phyloP scores from a whole-genome alignment of 345 rosid species.

The Gossypium australe region DNA sequence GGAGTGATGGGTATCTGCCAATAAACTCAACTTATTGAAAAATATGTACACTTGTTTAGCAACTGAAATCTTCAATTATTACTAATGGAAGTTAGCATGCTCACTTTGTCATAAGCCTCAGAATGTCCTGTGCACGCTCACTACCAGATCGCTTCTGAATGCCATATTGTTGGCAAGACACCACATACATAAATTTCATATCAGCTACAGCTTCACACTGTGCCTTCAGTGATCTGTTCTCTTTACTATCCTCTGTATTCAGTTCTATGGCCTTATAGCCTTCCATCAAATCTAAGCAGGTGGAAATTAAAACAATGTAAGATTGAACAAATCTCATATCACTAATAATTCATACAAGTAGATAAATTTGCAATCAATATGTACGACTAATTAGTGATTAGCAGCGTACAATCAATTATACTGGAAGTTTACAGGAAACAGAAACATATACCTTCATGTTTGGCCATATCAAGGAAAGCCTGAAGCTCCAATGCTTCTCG shows the following conservation, averaged over 20 bases:
- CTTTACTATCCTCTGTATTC: conserved; percentile 62
- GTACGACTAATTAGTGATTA: neutral
- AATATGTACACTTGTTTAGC: conserved; percentile 2
- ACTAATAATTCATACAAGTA: neutral
- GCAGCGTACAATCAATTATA: neutral
- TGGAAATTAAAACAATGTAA: conserved; percentile 19
- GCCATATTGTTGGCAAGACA: conserved; percentile 96
- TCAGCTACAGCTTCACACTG: conserved; percentile 98
- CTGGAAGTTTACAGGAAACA: conserved; percentile 3
- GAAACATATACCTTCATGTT: conserved; percentile 67
- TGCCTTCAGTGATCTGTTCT: conserved; percentile 75
- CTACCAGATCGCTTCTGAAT: conserved; percentile 82
- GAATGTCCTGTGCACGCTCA: conserved; percentile 78
- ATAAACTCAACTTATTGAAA: neutral
- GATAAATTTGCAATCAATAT: neutral
- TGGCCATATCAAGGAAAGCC: conserved; percentile 99
- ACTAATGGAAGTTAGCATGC: conserved; percentile 10
- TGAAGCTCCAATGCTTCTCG: conserved; percentile 98
- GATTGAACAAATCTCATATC: conserved; percentile 11
- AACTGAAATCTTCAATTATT: conserved; percentile 1
- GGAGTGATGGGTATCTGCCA: conserved; percentile 93
- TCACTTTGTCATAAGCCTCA: conserved; percentile 87
- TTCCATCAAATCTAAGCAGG: conserved; percentile 78
- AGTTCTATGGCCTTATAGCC: conserved; percentile 90
- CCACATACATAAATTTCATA: conserved; percentile 94